Evolutionary conservation across 331 rosid species (phyloP), one percentile per base, ranked within the genome.

Genomic region (Dryas integrifolia): DNA sequence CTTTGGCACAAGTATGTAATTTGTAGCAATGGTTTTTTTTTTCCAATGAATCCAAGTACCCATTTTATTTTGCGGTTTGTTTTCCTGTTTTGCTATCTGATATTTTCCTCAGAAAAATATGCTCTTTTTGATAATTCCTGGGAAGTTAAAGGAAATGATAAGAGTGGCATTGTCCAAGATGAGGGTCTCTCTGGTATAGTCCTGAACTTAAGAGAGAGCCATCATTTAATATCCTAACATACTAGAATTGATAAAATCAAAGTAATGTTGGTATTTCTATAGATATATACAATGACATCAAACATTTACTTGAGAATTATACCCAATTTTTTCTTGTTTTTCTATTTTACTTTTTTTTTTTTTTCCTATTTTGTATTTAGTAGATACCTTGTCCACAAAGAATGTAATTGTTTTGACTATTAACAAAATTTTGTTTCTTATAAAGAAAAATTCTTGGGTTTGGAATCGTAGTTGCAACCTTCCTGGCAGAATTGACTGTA

Each of bases 1-100:
- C 98, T 53, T 81, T 94, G 84, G 98, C 98, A 38, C 98, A 94
- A 85, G 98, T 85, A 86, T 75, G 74, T 46, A 41, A 72, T 72
- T 44, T 72, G 11, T 72, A 74, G 74, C 65, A 57, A 43, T 62
- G 49, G 52, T 63, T 63, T 10, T 14, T 4, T 26, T 21, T 66
- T 30, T 26, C 57, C 35, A 15, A 40, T 4, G 68, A n/a, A 38
- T 44, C 39, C 52, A 5, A 64, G 69, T 6, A 18, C n/a, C 6
- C 51, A 1, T 64, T 64, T 21, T 53, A 6, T n/a, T 43, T 43
- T 0, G 11, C 6, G 10, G 39, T 9, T 2, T 18, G 58, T 5
- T 53, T 15, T 53, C 6, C 58, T 24, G 2, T 15, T 52, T 53
- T 53, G 24, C 26, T 44, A 45, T 45, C 10, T 65, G 15, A 21